Base-by-base conservation (phyloP, 2,329 filamentous ascomycete species). In the Gliomastix tumulicola region DNA sequence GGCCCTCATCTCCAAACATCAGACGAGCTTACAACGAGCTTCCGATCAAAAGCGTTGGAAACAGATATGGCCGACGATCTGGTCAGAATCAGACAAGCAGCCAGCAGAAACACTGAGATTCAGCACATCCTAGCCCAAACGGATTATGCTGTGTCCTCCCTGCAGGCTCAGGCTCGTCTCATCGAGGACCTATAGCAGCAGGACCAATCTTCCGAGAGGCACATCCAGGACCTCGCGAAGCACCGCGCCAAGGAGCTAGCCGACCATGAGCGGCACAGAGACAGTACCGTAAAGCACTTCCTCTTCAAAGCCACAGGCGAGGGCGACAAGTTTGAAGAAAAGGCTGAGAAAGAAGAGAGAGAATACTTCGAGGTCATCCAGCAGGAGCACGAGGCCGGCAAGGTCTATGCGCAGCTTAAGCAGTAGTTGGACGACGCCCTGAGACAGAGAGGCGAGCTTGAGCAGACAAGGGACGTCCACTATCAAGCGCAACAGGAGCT, bases 311-410 rank as follows among this genome's bases (percentile, higher is more conserved):
- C 72, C 8, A 58, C 64, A 5, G 67, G 73, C 20, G 66, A 66
- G 42, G 60, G 61, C 28, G 66, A 51, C 4, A 45, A 47, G 8
- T 56, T 53, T 34, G 54, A 58, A n/a, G 60, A 61, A n/a, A 63
- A 60, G 35, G 68, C 70, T 11, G 62, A 63, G 34, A 71, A 69
- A 41, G 73, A 76, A 50, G 36, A 37, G 21, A 54, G 57, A 30
- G 72, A 76, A 42, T 78, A 75, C 49, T 61, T 74, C 19, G 65
- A 71, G 32, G 71, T 65, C 0, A 59, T 74, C 32, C 65, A 74
- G 41, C 53, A 64, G 19, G 60, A 69, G 38, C 60, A 69, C 18
- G 59, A 65, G 18, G 64, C 66, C 30, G 61, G 65, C 30, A 60
- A 66, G 30, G 48, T 62, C 34, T 59, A 66, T 27, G 56, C 60